Conservation (phyloP, 306 rosid species). For the Lupinus albus region DNA sequence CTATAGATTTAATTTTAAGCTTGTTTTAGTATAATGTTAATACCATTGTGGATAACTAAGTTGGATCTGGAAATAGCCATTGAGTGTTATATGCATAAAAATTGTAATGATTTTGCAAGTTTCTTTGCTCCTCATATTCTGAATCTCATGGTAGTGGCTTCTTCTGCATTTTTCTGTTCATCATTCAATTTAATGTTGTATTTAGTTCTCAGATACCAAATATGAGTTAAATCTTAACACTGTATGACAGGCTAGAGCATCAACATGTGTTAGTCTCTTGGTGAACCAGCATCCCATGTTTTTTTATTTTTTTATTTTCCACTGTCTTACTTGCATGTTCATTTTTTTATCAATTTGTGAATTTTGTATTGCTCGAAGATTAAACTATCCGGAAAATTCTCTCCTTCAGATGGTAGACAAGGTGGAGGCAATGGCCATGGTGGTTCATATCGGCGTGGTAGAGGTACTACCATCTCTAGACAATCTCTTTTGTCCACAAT, state of each 20-base stretch:
- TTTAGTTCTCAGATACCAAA: neutral
- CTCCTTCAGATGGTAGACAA: slow-evolving; percentile 78
- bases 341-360: slow-evolving; percentile 11
- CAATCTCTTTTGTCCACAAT: slow-evolving; percentile 21
- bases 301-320: slow-evolving; percentile 15
- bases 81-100: neutral
- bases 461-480: slow-evolving; percentile 60
- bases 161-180: slow-evolving; percentile 8
- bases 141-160: neutral
- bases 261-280: slow-evolving; percentile 6
- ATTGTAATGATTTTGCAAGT: neutral
- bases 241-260: slow-evolving; percentile 12
- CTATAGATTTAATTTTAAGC: slow-evolving; percentile 3
- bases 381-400: slow-evolving; percentile 28
- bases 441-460: slow-evolving; percentile 68
- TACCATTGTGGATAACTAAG: slow-evolving; percentile 8
- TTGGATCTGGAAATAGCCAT: slow-evolving; percentile 19
- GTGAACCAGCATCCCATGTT: slow-evolving; percentile 2
- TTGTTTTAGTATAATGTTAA: too few relatives aligned
- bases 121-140: neutral
- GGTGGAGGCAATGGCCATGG: slow-evolving; percentile 76
- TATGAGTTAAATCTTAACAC: neutral
- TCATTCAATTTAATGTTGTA: neutral
- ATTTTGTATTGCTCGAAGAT: slow-evolving; percentile 14
- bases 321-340: slow-evolving; percentile 6